These are phyloP conservation scores for Starmerella ratchasimensis DNA, from an alignment of 805 yeast species.

Conservation along the genomic window DNA sequence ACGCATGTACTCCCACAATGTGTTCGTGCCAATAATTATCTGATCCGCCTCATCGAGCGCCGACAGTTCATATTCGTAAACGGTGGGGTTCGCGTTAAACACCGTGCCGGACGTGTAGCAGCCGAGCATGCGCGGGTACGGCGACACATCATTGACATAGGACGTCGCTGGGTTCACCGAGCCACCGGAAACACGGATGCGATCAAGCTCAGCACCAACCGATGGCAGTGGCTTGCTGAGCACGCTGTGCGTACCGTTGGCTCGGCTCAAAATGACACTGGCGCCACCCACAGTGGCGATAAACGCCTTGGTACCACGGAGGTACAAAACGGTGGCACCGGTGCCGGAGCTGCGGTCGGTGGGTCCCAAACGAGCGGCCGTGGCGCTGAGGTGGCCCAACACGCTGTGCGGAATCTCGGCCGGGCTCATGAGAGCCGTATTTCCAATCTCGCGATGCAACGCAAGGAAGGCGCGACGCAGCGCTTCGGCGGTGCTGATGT, in stretches of 20 bases:
- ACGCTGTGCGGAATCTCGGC: constrained; percentile 26
- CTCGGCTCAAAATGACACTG: constrained; percentile 61
- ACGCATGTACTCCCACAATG: constrained; percentile 73
- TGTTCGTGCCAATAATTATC: constrained; percentile 69
- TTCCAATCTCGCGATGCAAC: constrained; percentile 71
- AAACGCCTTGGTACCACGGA: constrained; percentile 54
- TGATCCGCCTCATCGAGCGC: constrained; percentile 59
- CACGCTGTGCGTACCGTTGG: constrained; percentile 65
- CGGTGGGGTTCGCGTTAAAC: constrained; percentile 73
- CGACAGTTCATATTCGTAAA: constrained; percentile 40
- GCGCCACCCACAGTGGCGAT: constrained; percentile 88
- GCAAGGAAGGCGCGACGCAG: constrained; percentile 67
- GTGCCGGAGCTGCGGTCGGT: constrained; percentile 72
- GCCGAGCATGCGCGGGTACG: constrained; percentile 85
- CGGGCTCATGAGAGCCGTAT: constrained; percentile 22
- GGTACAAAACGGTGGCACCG: constrained; percentile 66
- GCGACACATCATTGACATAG: constrained; percentile 58
- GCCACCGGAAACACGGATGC: constrained; percentile 86
- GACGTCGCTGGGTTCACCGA: constrained; percentile 73
- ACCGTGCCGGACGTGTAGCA: constrained; percentile 76
- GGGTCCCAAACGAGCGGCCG: constrained; percentile 42
- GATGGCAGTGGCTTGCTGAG: constrained; percentile 76
- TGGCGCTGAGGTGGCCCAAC: constrained; percentile 40
- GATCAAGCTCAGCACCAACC: constrained; percentile 49
- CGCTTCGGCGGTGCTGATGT: constrained; percentile 54